Base-by-base conservation (phyloP, 208 protist species). In the Phytomonas serpens region DNA sequence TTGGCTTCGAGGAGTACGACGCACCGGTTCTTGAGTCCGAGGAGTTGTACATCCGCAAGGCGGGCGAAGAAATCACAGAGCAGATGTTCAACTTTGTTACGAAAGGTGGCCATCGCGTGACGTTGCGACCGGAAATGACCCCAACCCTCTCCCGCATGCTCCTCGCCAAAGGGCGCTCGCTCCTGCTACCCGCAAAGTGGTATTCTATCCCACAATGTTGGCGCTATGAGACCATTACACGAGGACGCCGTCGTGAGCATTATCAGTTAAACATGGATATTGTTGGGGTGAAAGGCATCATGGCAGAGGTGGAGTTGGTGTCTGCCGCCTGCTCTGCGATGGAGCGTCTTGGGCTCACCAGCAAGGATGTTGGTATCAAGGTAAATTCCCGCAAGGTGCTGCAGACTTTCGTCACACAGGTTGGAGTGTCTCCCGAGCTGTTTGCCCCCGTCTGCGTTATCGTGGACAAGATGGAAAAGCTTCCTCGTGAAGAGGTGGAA, bases 201-300 rank as follows among this genome's bases (percentile, higher is more conserved):
- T 98, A 96, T 85, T 89, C 86, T 52, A 94, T 98, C 66, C 93
- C 95, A 71, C 97, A 98, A 80, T 98, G 97, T 83, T 98, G 95
- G 97, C 93, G 97, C 66, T 98, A 97, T 75, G 97, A 98, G 85
- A 81, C 93, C 66, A 96, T 97, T 74, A 97, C 96, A 52, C 91
- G 94, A 52, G 97, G 95, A 31, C 92, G 97, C 36, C 88, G 94
- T 37, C 86, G 97, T 36, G 97, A 98, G 79, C 97, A 98, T 83
- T 98, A 97, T 79, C 97, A 98, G 82, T 98, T 95, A 94, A 98
- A 98, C 77, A 98, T 98, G 94, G 97, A 98, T 76, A 98, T 98
- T 70, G 81, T 98, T 68, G 97, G 97, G 61, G 95, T 98, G 68
- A 87, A 85, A 71, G 71, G 78, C 34, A 81, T 98, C 13, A 79